phyloP scores from a whole-genome alignment of 31 red algal genomes.

The Porphyra umbilicalis region DNA sequence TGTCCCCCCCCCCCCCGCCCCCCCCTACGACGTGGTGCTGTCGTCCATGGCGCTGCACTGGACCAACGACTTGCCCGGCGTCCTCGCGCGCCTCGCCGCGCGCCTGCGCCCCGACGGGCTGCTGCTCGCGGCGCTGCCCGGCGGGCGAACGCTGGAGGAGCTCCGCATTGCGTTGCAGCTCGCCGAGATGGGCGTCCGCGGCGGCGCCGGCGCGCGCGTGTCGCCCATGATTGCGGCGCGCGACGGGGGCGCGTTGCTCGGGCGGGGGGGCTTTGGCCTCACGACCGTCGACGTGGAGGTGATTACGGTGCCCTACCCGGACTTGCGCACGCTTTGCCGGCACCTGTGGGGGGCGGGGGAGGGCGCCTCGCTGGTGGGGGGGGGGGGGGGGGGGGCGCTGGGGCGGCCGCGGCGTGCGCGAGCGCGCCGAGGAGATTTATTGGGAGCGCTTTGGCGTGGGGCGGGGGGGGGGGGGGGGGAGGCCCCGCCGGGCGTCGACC shows the following conservation, averaged over 20 bases:
- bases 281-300: slow-evolving; percentile 70
- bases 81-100: slow-evolving; percentile 16
- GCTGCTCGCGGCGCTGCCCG: slow-evolving; percentile 71
- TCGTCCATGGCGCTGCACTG: slow-evolving; percentile 72
- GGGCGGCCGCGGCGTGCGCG: slow-evolving; percentile 30
- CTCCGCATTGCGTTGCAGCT: slow-evolving; percentile 72
- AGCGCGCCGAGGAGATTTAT: slow-evolving; percentile 64
- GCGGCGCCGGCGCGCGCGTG: slow-evolving; percentile 34
- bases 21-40: slow-evolving; percentile 57
- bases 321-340: slow-evolving; percentile 53
- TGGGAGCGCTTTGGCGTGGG: slow-evolving; percentile 35
- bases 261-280: slow-evolving; percentile 38
- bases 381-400: slow-evolving; percentile 16
- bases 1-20: slow-evolving; percentile 3
- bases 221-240: slow-evolving; percentile 63
- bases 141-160: slow-evolving; percentile 77
- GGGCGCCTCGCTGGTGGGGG: slow-evolving; percentile 37
- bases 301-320: slow-evolving; percentile 49
- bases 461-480: background rate
- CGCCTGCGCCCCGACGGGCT: slow-evolving; percentile 64
- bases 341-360: slow-evolving; percentile 79
- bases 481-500: background rate
- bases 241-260: slow-evolving; percentile 52
- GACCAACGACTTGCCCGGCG: slow-evolving; percentile 82
- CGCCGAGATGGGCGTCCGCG: slow-evolving; percentile 58